These are phyloP conservation scores for Staphylotrichum longicolle DNA, from an alignment of 495 filamentous ascomycete species.

Conservation along the genomic window DNA sequence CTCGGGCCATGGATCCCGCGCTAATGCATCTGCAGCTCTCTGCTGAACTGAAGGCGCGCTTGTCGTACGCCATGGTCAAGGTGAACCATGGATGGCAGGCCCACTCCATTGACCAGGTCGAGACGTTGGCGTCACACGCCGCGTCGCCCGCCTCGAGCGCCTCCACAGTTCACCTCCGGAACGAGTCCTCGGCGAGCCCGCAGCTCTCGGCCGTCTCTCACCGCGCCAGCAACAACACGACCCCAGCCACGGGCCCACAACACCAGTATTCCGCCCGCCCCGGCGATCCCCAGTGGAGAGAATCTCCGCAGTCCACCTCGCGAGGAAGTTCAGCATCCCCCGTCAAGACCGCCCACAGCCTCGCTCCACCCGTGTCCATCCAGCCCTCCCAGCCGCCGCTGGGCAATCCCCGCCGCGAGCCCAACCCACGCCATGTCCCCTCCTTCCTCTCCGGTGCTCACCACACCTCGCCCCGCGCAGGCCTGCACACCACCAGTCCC, in stretches of 20 bases:
- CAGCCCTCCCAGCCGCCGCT: constrained; percentile 31
- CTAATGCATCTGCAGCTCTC: constrained; percentile 57
- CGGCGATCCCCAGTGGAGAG: constrained; percentile 22
- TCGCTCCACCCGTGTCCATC: constrained; percentile 40
- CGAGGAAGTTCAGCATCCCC: constrained; percentile 30
- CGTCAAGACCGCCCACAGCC: constrained; percentile 29
- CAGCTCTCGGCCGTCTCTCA: constrained; percentile 36
- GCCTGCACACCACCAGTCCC: constrained; percentile 39
- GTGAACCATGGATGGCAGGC: constrained; percentile 82
- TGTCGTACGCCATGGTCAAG: constrained; percentile 88
- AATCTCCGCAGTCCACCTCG: constrained; percentile 20
- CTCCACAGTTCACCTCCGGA: constrained; percentile 51
- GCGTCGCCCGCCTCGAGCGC: constrained; percentile 56
- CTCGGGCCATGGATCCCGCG: background rate
- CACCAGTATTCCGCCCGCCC: constrained; percentile 27
- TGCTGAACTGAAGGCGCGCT: constrained; percentile 69
- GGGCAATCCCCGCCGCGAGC: constrained; percentile 38
- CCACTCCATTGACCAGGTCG: constrained; percentile 65
- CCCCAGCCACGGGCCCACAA: constrained; percentile 29
- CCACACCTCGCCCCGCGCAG: constrained; percentile 36
- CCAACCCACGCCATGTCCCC: constrained; percentile 38
- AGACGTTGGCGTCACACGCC: constrained; percentile 62
- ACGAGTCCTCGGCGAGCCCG: constrained; percentile 48
- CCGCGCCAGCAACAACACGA: constrained; percentile 36
- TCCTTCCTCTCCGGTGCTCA: constrained; percentile 41